Evolutionary conservation across 768 basidiomycete species (phyloP), one percentile per base, ranked within the genome.

Genomic region (Leccinum uliginosum): DNA sequence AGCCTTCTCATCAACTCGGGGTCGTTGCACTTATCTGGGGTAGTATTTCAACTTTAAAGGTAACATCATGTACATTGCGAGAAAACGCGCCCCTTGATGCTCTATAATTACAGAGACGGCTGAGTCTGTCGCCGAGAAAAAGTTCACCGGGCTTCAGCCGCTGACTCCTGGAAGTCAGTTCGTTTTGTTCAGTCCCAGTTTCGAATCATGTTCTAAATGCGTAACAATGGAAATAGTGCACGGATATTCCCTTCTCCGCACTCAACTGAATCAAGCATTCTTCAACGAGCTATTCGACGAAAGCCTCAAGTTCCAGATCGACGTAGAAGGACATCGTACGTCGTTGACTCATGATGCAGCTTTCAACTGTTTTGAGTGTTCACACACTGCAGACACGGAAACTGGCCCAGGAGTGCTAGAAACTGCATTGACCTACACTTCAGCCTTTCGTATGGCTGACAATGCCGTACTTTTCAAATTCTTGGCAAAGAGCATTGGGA

Each of bases 381-480:
- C 56, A 58, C 23, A 30, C 46, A 35, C 12, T 10, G 2, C 30
- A 93, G 91, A 96, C 67, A 96, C 93, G 21, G 93, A 96, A 73
- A 96, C 93, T 1, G 93, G 93, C 0, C 91, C 92, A 4, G 91
- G 91, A 27, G 91, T 93, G 4, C 79, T 87, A 35, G 91, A 93
- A 70, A 93, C 92, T 6, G 93, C 93, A 0, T 76, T 96, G 35
- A 86, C 92, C 7, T 95, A 96, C 65, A 90, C 87, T 1, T 79
- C 80, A 2, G 91, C 89, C 1, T 64, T 82, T 30, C 78, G 86
- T 50, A 93, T 95, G 84, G 93, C 91, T 1, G 93, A 96, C 66
- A 94, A 93, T 66, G 94, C 95, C 0, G 81, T 87, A 52, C 75
- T 99, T 48, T 99, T 92, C 83, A 99, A 99, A 71, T 90, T 87